A percentile compares a stretch with the other conserved stretches of the same genome.
These are phyloP conservation scores for Picea mariana DNA, from an alignment of 83 land plant genomes.

Conservation along the genomic window DNA sequence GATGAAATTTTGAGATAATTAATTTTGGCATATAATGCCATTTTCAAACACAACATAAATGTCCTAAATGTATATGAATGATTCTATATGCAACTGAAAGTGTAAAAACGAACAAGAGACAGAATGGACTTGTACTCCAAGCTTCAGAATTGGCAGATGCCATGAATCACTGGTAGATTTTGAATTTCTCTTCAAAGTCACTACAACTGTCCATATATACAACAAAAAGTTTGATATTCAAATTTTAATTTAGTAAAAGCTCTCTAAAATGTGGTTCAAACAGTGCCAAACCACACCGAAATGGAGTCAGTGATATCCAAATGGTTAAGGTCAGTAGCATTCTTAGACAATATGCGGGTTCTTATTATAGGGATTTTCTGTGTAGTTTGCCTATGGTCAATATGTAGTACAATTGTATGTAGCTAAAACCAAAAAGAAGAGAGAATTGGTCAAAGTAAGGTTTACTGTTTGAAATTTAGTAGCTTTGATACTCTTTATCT, in stretches of 20 bases:
- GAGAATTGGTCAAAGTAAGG: too few species aligned
- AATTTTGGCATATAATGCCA: background rate
- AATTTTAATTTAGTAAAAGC: background rate
- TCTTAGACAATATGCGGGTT: too few species aligned
- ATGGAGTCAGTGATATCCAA: too few species aligned
- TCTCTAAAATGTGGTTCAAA: background rate
- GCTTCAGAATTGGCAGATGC: background rate
- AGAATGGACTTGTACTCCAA: background rate
- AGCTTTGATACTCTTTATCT: too few species aligned
- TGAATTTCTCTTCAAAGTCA: too few species aligned
- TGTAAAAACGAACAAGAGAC: background rate
- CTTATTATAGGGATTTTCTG: too few species aligned
- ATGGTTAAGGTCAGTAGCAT: too few species aligned
- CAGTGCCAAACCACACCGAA: background rate
- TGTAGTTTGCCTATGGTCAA: too few species aligned
- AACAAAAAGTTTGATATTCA: background rate
- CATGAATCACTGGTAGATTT: background rate
- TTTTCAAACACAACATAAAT: background rate
- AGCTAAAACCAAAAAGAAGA: too few species aligned
- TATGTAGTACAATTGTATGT: too few species aligned
- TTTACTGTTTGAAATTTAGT: too few species aligned
- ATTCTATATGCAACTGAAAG: background rate
- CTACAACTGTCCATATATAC: too few species aligned
- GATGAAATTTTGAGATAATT: background rate
- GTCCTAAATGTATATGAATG: background rate